phyloP scores from a whole-genome alignment of 345 rosid species.

The Litchi chinensis region DNA sequence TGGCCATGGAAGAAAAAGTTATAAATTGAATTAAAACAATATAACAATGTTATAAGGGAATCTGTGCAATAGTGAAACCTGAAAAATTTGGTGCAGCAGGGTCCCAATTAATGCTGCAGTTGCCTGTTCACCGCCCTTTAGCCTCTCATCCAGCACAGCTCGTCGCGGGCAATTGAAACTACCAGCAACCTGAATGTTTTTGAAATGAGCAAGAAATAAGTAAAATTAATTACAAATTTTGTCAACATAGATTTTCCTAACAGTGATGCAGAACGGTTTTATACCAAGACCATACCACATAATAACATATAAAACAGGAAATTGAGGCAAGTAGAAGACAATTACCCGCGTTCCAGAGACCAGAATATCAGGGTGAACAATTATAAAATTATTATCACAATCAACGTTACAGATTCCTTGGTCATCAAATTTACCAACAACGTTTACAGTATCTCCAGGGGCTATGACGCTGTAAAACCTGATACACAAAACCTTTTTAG shows the following conservation, averaged over 20 bases:
- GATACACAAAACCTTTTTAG: conserved; percentile 21
- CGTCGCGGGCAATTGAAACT: conserved; percentile 91
- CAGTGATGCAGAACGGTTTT: background rate
- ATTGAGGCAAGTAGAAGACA: conserved; percentile 12
- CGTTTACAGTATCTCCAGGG: conserved; percentile 94
- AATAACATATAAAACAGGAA: conserved; percentile 9
- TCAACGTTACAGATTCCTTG: conserved; percentile 76
- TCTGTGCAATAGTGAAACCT: conserved; percentile 48
- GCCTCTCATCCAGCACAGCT: conserved; percentile 89
- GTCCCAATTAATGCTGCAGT: conserved; percentile 84
- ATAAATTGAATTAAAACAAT: background rate
- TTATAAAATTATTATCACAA: conserved; percentile 59
- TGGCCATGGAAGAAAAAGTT: conserved; percentile 12
- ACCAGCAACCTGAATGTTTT: conserved; percentile 66
- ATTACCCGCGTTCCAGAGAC: conserved; percentile 93
- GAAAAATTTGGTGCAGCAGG: conserved; percentile 92
- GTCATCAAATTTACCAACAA: conserved; percentile 80
- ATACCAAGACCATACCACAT: background rate
- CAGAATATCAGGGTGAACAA: conserved; percentile 88
- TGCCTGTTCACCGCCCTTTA: conserved; percentile 73
- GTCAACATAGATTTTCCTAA: conserved; percentile 7
- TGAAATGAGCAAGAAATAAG: background rate
- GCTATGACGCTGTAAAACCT: conserved; percentile 82
- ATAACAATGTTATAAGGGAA: background rate
- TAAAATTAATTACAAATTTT: conserved; percentile 2